These are phyloP conservation scores for Arthrobotrys pseudoclavata DNA, from an alignment of 2,329 filamentous ascomycete species.

Conservation along the genomic window DNA sequence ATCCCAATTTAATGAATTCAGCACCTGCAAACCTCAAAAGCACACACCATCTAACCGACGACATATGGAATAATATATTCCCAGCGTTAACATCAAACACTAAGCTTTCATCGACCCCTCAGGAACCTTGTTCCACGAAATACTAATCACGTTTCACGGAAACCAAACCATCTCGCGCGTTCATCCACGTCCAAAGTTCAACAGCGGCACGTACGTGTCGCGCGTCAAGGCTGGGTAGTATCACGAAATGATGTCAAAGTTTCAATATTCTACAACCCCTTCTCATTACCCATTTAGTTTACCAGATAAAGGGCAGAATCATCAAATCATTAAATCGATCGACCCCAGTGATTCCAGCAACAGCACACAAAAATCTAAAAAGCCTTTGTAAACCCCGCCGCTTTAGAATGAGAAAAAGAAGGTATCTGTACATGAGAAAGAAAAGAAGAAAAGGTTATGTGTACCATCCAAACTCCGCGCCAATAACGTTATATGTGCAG, in stretches of 20 bases:
- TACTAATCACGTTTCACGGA: not conserved
- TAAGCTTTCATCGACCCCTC: no score
- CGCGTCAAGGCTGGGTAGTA: not conserved
- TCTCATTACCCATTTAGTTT: no score
- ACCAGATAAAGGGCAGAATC: not conserved
- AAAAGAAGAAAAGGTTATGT: not conserved
- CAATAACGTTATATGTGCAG: slow-evolving; percentile 19
- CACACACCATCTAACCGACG: no score
- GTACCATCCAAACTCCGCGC: slow-evolving; percentile 21
- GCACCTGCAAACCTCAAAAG: no score
- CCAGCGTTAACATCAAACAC: no score
- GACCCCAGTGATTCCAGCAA: not conserved
- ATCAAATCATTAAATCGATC: not conserved
- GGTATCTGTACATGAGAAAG: slow-evolving; percentile 10
- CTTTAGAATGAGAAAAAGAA: not conserved
- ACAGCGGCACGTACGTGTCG: no score
- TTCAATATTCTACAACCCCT: not conserved
- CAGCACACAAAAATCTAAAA: not conserved
- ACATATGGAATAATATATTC: no score
- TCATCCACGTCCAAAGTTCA: no score
- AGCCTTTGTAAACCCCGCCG: not conserved
- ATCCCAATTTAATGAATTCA: no score
- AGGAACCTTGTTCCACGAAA: not conserved
- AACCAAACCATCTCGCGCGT: not conserved
- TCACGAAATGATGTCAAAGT: not conserved